Percentiles rank a stretch among this genome's conserved stretches.
phyloP scores from a whole-genome alignment of 352 stramenopile genomes.

The Phytophthora podocarpi region DNA sequence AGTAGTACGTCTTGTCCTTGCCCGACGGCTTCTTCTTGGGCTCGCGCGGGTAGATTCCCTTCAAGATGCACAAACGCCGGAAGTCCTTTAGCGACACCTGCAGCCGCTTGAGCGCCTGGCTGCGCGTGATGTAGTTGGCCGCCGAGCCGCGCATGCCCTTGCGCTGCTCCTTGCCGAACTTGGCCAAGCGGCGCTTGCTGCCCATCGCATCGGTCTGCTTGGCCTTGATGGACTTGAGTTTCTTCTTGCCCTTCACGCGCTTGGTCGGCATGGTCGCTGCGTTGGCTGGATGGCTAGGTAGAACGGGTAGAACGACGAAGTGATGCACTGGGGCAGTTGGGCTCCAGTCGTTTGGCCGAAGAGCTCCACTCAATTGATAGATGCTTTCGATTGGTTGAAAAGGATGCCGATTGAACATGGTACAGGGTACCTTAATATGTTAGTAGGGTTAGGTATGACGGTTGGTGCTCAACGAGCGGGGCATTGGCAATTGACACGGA shows the following conservation, averaged over 20 bases:
- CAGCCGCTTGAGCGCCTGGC: constrained; percentile 93
- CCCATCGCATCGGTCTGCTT: constrained; percentile 88
- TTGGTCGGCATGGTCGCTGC: constrained; percentile 83
- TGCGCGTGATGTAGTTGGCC: constrained; percentile 97
- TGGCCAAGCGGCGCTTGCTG: constrained; percentile 79
- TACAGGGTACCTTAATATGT: constrained; percentile 24
- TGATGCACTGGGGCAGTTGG: background rate
- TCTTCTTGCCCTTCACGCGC: constrained; percentile 90
- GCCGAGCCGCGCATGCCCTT: constrained; percentile 82
- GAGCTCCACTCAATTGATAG: constrained; percentile 16
- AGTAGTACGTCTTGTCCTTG: constrained; percentile 99
- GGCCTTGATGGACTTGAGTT: constrained; percentile 91
- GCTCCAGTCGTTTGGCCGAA: constrained; percentile 21
- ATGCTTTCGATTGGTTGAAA: constrained; percentile 25
- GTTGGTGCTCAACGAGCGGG: constrained; percentile 4
- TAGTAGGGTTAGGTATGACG: constrained; percentile 2
- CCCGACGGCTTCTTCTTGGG: constrained; percentile 94
- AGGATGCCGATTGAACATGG: background rate
- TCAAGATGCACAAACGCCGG: constrained; percentile 98
- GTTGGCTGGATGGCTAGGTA: too few species aligned
- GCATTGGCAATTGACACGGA: constrained; percentile 12
- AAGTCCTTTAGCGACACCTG: constrained; percentile 99
- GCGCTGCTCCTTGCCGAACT: constrained; percentile 87
- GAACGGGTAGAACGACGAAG: constrained; percentile 3
- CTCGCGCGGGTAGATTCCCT: constrained; percentile 99